Conservation (phyloP, 148 eudicot species). For the Chenopodium suecicum region DNA sequence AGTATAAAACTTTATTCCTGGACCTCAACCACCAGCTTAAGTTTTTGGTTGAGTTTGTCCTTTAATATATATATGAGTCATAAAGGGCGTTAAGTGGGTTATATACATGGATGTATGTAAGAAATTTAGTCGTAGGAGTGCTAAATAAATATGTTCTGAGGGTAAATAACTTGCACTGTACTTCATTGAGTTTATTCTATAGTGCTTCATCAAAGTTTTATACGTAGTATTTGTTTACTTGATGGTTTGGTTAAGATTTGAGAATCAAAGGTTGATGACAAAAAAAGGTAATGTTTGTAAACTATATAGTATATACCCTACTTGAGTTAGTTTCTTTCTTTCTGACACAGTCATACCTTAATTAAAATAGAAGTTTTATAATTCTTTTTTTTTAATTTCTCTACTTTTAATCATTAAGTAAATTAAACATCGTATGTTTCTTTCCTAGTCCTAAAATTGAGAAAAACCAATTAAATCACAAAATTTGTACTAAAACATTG, state of each 20-base stretch:
- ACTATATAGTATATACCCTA: slow-evolving; percentile 15
- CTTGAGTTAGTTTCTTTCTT: slow-evolving; percentile 15
- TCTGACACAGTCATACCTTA: slow-evolving; percentile 16
- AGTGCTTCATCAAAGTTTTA: not conserved
- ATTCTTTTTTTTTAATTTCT: too few relatives aligned
- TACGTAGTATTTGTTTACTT: not conserved
- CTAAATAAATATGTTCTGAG: too few relatives aligned
- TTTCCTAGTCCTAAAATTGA: not conserved
- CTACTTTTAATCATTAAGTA: too few relatives aligned
- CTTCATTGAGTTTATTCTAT: too few relatives aligned
- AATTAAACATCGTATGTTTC: not conserved
- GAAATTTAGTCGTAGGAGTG: too few relatives aligned
- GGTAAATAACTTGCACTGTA: too few relatives aligned
- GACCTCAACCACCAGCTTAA: too few relatives aligned
- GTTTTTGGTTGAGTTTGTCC: too few relatives aligned
- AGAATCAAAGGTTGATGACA: not conserved
- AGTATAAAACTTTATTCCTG: too few relatives aligned
- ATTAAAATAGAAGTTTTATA: slow-evolving; percentile 9
- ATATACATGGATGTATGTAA: too few relatives aligned
- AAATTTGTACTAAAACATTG: not conserved
- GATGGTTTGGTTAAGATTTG: not conserved
- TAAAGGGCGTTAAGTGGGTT: too few relatives aligned
- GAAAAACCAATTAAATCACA: not conserved
- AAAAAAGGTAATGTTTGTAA: not conserved
- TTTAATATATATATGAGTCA: too few relatives aligned